phyloP scores from a whole-genome alignment of 495 filamentous ascomycete genomes.

The Lophium mytilinum region DNA sequence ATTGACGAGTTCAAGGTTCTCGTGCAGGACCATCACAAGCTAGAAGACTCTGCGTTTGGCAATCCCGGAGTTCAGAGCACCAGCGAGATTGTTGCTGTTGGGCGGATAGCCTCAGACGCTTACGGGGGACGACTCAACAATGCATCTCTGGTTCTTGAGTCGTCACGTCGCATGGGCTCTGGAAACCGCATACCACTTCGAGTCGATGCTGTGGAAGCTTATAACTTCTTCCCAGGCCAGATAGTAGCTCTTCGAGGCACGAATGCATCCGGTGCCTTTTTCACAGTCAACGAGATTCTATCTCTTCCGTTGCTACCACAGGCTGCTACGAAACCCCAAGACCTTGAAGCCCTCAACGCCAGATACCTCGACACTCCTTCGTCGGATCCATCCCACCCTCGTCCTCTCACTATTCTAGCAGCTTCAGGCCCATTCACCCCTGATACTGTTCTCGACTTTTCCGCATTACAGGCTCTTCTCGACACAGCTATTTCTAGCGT shows the following conservation, averaged over 20 bases:
- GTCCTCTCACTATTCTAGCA: conserved; percentile 65
- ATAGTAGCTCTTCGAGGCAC: conserved; percentile 80
- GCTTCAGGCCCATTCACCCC: conserved; percentile 85
- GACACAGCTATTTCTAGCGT: conserved; percentile 61
- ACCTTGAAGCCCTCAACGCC: conserved; percentile 55
- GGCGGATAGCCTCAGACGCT: conserved; percentile 80
- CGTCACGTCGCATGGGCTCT: conserved; percentile 73
- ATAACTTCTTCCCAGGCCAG: conserved; percentile 90
- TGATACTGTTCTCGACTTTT: conserved; percentile 83
- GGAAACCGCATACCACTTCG: conserved; percentile 75
- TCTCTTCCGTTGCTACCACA: conserved; percentile 60
- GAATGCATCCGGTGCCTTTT: conserved; percentile 79
- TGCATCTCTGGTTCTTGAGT: conserved; percentile 79
- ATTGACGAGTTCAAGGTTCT: conserved; percentile 77
- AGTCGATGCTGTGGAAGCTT: conserved; percentile 55
- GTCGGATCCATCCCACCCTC: conserved; percentile 28
- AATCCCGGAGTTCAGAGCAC: conserved; percentile 78
- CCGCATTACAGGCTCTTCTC: conserved; percentile 74
- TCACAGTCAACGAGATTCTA: conserved; percentile 70
- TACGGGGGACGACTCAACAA: conserved; percentile 74
- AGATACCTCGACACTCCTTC: conserved; percentile 35
- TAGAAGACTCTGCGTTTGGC: conserved; percentile 77
- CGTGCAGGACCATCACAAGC: conserved; percentile 63
- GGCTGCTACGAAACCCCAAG: conserved; percentile 53
- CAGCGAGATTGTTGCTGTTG: conserved; percentile 79